These are phyloP conservation scores for Pholiota microspora DNA, from an alignment of 768 basidiomycete species.

Conservation along the genomic window DNA sequence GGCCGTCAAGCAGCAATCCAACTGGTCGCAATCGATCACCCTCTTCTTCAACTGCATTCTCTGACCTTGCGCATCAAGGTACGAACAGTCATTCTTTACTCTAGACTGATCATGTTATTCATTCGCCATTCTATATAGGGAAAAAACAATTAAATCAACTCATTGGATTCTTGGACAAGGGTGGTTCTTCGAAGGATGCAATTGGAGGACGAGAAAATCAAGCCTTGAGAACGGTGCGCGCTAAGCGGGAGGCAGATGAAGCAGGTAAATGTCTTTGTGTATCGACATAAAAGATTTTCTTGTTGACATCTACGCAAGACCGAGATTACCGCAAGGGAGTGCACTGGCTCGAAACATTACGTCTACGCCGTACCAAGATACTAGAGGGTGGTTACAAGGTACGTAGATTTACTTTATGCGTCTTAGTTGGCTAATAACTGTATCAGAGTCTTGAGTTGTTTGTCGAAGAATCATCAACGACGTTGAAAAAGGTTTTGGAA, in stretches of 20 bases:
- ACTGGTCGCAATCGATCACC: constrained; percentile 70
- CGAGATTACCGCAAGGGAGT: constrained; percentile 89
- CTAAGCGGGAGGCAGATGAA: constrained; percentile 89
- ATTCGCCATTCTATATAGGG: constrained; percentile 37
- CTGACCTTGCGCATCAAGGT: constrained; percentile 88
- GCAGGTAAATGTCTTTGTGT: constrained; percentile 54
- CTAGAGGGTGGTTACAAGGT: constrained; percentile 81
- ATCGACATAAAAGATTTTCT: not conserved
- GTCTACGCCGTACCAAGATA: constrained; percentile 79
- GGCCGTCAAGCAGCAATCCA: constrained; percentile 60
- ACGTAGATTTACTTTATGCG: constrained; percentile 17
- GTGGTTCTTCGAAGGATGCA: constrained; percentile 59
- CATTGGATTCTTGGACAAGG: constrained; percentile 83
- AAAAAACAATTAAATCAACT: constrained; percentile 87
- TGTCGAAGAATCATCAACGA: constrained; percentile 65
- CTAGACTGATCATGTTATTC: not conserved
- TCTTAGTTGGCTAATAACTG: not conserved
- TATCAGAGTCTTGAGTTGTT: constrained; percentile 78
- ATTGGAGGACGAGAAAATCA: constrained; percentile 58
- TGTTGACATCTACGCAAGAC: constrained; percentile 42
- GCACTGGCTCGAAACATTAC: constrained; percentile 89
- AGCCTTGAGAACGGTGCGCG: constrained; percentile 73
- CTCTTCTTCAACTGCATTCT: constrained; percentile 77
- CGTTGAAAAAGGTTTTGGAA: constrained; percentile 61
- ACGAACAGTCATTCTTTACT: constrained; percentile 1